These are phyloP conservation scores for Trametes pubescens DNA, from an alignment of 1,284 basidiomycete species.

Conservation along the genomic window DNA sequence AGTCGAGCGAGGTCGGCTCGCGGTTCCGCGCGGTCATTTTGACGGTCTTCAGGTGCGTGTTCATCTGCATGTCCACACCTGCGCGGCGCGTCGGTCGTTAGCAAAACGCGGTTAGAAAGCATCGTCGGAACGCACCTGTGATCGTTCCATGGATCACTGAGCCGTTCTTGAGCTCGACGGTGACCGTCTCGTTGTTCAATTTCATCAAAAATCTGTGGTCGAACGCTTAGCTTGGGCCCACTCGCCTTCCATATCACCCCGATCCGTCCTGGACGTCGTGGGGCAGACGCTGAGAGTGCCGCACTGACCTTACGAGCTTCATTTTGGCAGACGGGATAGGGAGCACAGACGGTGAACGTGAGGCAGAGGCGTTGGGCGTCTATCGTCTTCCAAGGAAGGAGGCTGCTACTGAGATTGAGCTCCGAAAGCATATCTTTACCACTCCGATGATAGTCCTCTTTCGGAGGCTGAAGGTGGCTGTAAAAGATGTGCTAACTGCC, in stretches of 20 bases:
- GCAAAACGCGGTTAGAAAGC: background rate
- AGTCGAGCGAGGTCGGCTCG: conserved; percentile 84
- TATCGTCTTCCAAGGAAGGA: background rate
- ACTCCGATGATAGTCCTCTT: too few species aligned
- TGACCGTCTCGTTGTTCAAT: conserved; percentile 99
- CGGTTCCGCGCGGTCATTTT: conserved; percentile 94
- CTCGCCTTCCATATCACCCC: conserved; percentile 11
- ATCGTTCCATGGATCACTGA: conserved; percentile 97
- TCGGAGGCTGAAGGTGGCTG: too few species aligned
- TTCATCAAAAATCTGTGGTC: conserved; percentile 94
- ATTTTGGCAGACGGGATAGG: conserved; percentile 40
- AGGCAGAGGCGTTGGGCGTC: conserved; percentile 14
- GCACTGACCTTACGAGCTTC: conserved; percentile 60
- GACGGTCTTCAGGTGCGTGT: conserved; percentile 96
- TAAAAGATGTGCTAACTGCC: too few species aligned
- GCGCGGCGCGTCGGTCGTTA: background rate
- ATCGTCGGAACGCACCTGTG: conserved; percentile 70
- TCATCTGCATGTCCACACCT: conserved; percentile 98
- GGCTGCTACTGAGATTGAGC: background rate
- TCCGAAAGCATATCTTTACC: background rate
- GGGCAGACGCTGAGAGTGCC: conserved; percentile 8
- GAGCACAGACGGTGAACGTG: conserved; percentile 3
- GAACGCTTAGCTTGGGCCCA: background rate
- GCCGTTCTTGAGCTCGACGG: conserved; percentile 98
- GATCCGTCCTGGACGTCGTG: conserved; percentile 11